Base-by-base conservation (phyloP, 2,329 filamentous ascomycete genomes). In the Rutstroemia sp. region DNA sequence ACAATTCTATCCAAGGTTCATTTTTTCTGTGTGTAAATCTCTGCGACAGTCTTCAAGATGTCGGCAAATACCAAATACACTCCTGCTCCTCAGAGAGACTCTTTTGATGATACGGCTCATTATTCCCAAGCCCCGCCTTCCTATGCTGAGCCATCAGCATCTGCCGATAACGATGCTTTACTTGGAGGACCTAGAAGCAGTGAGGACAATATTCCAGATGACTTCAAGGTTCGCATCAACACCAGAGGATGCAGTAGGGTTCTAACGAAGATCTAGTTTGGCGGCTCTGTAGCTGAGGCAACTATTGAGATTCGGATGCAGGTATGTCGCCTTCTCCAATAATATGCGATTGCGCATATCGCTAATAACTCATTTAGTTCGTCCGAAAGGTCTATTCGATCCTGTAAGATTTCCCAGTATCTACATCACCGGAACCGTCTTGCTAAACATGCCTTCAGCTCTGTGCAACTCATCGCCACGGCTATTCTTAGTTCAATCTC, bases 371-470 rank as follows among this genome's bases (percentile, higher is more conserved):
- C 10, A 16, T 52, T 84, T 89, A 94, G 73, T 99, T 96, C 73
- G 80, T 96, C 66, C 87, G 92, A 73, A 97, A 97, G 78, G 94
- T 99, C 70, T 99, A 99, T 76, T 87, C 91, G 58, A 99, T 99
- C 73, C 80, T 99, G 75, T 83, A 72, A 75, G 78, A 19, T 37
- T 27, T 21, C 46, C n/a, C 42, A 30, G 2, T 6, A 39, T 10
- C n/a, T 44, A 37, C 3, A 25, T 41, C 10, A 16, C 12, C 25
- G 10, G 23, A 37, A 5, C 49, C 17, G 37, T 53, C 25, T 48
- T 46, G 46, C 27, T 60, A 51, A 59, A 48, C 2, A 37, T 16
- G 44, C 38, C 46, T 48, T 16, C 50, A 83, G 80, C 45, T 95
- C 94, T n/a, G 84, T 90, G 51, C 94, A 99, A 72, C 84, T 99